Percentiles rank a stretch among this genome's conserved stretches.
phyloP scores from a whole-genome alignment of 805 yeast species.

The Kuraishia cidri region DNA sequence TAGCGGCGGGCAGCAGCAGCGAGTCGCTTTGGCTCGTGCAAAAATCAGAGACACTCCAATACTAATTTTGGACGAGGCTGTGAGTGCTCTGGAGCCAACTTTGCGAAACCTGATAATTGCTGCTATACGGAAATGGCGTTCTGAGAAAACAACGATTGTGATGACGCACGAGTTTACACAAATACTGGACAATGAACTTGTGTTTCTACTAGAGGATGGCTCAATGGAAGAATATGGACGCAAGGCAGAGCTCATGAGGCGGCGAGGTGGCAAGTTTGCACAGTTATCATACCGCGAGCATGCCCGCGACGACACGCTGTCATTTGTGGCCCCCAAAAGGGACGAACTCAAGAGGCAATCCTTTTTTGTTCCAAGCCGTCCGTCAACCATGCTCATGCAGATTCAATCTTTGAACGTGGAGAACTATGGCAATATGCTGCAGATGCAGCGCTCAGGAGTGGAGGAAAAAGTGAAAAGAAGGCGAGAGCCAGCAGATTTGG shows the following conservation, averaged over 20 bases:
- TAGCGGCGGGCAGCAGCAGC: constrained; percentile 90
- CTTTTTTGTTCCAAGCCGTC: too few relatives aligned
- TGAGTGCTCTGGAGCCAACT: constrained; percentile 66
- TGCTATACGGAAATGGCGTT: constrained; percentile 51
- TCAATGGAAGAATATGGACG: constrained; percentile 33
- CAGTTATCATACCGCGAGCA: not conserved
- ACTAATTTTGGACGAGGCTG: constrained; percentile 76
- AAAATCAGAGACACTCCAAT: constrained; percentile 63
- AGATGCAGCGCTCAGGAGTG: too few relatives aligned
- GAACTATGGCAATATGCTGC: too few relatives aligned
- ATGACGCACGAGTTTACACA: constrained; percentile 71
- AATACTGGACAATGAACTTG: constrained; percentile 46
- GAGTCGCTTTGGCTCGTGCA: constrained; percentile 82
- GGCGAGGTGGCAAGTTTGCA: constrained; percentile 3
- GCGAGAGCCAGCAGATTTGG: too few relatives aligned
- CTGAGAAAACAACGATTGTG: constrained; percentile 65
- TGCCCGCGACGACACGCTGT: too few relatives aligned
- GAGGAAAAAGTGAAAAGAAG: too few relatives aligned
- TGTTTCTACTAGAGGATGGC: constrained; percentile 57
- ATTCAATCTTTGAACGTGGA: too few relatives aligned
- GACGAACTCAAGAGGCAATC: too few relatives aligned
- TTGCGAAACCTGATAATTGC: constrained; percentile 36
- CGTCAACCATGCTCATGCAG: too few relatives aligned
- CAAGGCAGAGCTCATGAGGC: constrained; percentile 20
- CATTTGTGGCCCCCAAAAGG: too few relatives aligned